Evolutionary conservation across 148 eudicot genomes (phyloP).

Genomic region (Persicaria tinctoria): DNA sequence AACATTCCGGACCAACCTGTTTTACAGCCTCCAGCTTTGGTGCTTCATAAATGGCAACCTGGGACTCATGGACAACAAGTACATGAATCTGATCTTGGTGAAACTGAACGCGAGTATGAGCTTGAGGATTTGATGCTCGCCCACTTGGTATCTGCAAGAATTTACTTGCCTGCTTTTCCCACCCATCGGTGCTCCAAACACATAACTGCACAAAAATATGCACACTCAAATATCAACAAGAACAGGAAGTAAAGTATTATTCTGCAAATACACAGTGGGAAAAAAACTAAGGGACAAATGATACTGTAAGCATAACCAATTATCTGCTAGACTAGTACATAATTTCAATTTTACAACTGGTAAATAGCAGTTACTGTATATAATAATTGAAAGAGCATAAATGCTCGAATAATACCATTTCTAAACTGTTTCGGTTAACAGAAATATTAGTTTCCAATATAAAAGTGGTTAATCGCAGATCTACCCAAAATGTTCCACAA

Average conservation of each 20-base stretch:
- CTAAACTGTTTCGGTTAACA: neutral
- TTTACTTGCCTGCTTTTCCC: conserved; percentile 47
- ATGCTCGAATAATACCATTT: too few relatives aligned
- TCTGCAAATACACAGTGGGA: neutral
- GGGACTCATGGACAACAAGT: conserved; percentile 56
- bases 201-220: conserved; percentile 32
- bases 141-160: conserved; percentile 47
- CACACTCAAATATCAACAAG: neutral
- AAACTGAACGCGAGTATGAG: conserved; percentile 59
- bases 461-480: neutral
- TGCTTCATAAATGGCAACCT: conserved; percentile 54
- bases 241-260: neutral
- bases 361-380: too few relatives aligned
- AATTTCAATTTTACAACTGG: neutral
- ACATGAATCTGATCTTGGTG: conserved; percentile 52
- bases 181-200: conserved; percentile 49
- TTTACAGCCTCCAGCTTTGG: conserved; percentile 40
- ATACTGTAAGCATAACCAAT: neutral
- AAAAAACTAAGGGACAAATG: neutral
- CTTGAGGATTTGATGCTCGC: conserved; percentile 24
- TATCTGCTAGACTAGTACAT: neutral
- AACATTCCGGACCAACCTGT: conserved; percentile 36
- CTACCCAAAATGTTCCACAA: neutral
- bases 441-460: neutral
- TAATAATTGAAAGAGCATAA: too few relatives aligned